Evolutionary conservation across 2,329 filamentous ascomycete species (phyloP).

Genomic region (Epichloe bromicola): DNA sequence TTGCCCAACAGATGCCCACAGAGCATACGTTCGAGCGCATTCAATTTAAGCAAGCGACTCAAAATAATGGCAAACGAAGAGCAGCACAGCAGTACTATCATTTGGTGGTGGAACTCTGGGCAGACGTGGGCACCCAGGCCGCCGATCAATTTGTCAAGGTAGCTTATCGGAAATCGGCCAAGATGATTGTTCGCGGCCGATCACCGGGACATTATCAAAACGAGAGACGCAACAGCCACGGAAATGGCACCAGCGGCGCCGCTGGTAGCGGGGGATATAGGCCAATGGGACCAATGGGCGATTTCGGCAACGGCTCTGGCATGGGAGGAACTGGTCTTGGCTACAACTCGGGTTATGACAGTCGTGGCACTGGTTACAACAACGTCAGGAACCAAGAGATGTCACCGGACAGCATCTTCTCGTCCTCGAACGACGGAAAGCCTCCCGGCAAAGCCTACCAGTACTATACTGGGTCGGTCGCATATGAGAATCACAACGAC

Average conservation of each 20-base stretch:
- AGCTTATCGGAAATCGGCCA: conserved; percentile 59
- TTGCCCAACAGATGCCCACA: conserved; percentile 28
- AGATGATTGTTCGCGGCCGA: conserved; percentile 76
- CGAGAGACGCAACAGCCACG: conserved; percentile 52
- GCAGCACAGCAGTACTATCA: conserved; percentile 90
- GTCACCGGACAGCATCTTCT: conserved; percentile 35
- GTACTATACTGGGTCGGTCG: conserved; percentile 39
- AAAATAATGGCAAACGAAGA: conserved; percentile 83
- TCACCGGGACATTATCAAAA: conserved; percentile 72
- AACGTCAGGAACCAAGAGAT: conserved; percentile 36
- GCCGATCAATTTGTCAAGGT: conserved; percentile 53
- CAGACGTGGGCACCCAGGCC: conserved; percentile 42
- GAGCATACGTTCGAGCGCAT: conserved; percentile 72
- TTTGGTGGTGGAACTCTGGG: conserved; percentile 74
- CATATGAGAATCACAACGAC: conserved; percentile 34
- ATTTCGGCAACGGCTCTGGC: conserved; percentile 20
- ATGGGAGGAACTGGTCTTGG: conserved; percentile 19
- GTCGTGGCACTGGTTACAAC: conserved; percentile 24
- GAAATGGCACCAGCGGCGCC: conserved; percentile 54
- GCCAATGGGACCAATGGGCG: conserved; percentile 14
- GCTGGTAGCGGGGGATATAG: conserved; percentile 41
- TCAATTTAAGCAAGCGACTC: conserved; percentile 87
- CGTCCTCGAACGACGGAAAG: conserved; percentile 36
- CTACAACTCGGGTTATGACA: conserved; percentile 16
- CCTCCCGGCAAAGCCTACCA: conserved; percentile 37